Conservation (phyloP, 106 monocot species). For the Gastrodia elata region DNA sequence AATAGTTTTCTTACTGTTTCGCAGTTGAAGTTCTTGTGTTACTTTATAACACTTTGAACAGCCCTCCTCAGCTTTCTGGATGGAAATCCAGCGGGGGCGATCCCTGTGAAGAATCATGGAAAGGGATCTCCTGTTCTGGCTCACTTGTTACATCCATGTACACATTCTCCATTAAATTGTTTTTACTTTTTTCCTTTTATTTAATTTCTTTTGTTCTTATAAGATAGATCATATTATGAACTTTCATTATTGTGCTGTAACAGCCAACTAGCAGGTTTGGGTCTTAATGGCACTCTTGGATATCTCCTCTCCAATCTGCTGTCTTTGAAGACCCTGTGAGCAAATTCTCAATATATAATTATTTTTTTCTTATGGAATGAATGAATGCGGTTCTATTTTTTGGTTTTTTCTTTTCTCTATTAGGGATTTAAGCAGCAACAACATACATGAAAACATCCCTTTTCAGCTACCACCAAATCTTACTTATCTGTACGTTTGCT, state of each 20-base stretch:
- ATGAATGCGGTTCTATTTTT: conserved; percentile 1
- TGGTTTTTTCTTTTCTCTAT: conserved; percentile 2
- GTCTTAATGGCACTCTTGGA: conserved; percentile 69
- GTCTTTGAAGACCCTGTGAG: conserved; percentile 76
- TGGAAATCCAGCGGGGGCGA: conserved; percentile 52
- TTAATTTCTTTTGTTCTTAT: not conserved
- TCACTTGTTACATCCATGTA: conserved; percentile 50
- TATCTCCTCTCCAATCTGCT: conserved; percentile 57
- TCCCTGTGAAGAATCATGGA: conserved; percentile 62
- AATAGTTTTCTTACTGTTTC: conserved; percentile 7
- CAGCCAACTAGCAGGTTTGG: conserved; percentile 62
- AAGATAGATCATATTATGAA: not conserved
- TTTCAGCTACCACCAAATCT: conserved; percentile 89
- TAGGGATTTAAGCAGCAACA: conserved; percentile 85
- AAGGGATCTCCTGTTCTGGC: conserved; percentile 47
- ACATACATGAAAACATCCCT: conserved; percentile 59
- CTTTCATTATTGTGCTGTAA: conserved; percentile 4
- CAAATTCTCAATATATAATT: not conserved
- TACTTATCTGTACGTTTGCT: conserved; percentile 49
- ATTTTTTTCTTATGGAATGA: conserved; percentile 2
- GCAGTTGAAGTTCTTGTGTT: conserved; percentile 44
- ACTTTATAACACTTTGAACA: conserved; percentile 37
- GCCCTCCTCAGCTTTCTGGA: conserved; percentile 41
- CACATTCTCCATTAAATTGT: not conserved
- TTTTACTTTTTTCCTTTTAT: not conserved